These are phyloP conservation scores for Pilobolus umbonatus DNA, from an alignment of 192 early-diverging fungal species.

Conservation along the genomic window DNA sequence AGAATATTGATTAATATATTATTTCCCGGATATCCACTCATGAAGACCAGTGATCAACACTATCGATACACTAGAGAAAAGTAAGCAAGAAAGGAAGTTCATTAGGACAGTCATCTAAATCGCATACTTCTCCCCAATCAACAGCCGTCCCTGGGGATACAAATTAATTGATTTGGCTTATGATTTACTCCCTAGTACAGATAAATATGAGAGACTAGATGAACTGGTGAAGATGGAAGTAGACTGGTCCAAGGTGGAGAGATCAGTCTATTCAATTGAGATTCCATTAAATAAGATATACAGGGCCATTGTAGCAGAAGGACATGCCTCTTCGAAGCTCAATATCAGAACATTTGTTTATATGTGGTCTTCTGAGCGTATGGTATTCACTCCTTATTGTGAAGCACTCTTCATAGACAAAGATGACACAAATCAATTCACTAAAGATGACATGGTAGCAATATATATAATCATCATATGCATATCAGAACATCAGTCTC, in stretches of 20 bases:
- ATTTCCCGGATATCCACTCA: slow-evolving; percentile 14
- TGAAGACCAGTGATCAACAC: slow-evolving; percentile 9
- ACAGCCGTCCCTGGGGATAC: background rate
- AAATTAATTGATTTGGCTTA: slow-evolving; percentile 1
- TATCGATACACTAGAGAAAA: slow-evolving; percentile 5
- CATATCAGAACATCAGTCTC: no score
- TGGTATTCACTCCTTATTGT: background rate
- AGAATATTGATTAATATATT: slow-evolving; percentile 11
- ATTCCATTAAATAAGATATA: slow-evolving; percentile 5
- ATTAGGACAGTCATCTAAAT: background rate
- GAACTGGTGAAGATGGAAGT: background rate
- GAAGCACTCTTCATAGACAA: background rate
- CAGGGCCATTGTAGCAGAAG: background rate
- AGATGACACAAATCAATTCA: background rate
- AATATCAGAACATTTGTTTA: slow-evolving; percentile 9
- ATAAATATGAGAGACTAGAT: slow-evolving; percentile 11
- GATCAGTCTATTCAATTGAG: background rate
- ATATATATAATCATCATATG: no score
- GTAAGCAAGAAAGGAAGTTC: background rate
- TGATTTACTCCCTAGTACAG: slow-evolving; percentile 4
- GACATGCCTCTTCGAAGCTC: background rate
- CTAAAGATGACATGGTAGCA: background rate
- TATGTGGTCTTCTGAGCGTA: slow-evolving; percentile 9
- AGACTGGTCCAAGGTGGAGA: background rate
- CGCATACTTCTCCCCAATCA: background rate